Evolutionary conservation across 2,329 filamentous ascomycete genomes (phyloP).

Genomic region (Hypoxylon sp.): DNA sequence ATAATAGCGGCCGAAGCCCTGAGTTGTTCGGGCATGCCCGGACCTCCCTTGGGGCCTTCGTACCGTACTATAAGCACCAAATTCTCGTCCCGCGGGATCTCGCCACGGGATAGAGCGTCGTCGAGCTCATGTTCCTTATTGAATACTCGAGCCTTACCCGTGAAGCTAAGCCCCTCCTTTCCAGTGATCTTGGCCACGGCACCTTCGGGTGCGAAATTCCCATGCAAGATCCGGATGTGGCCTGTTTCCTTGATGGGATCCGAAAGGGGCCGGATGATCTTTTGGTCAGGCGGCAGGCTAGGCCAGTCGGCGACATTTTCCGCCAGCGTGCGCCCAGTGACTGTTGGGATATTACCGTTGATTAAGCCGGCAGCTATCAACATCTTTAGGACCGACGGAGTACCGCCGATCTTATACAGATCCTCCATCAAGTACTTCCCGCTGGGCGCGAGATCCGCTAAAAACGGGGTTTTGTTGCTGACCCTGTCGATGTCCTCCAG

Average conservation of each 20-base stretch:
- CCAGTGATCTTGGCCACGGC: slow-evolving; percentile 97
- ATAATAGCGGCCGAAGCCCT: slow-evolving; percentile 91
- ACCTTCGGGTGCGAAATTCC: slow-evolving; percentile 89
- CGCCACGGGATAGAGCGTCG: slow-evolving; percentile 76
- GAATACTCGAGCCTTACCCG: slow-evolving; percentile 85
- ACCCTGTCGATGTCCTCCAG: slow-evolving; percentile 88
- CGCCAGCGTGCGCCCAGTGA: slow-evolving; percentile 81
- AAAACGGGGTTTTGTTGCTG: slow-evolving; percentile 85
- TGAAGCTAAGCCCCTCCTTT: slow-evolving; percentile 89
- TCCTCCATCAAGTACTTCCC: slow-evolving; percentile 88
- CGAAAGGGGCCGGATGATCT: slow-evolving; percentile 83
- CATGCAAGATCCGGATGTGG: slow-evolving; percentile 88
- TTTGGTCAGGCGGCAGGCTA: slow-evolving; percentile 73
- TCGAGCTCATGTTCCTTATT: slow-evolving; percentile 88
- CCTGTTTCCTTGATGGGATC: slow-evolving; percentile 84
- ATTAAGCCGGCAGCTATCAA: slow-evolving; percentile 79
- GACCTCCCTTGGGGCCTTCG: slow-evolving; percentile 92
- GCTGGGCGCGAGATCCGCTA: slow-evolving; percentile 87
- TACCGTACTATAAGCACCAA: slow-evolving; percentile 92
- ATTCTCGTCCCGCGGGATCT: slow-evolving; percentile 81
- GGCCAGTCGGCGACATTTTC: slow-evolving; percentile 81
- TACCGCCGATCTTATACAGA: slow-evolving; percentile 81
- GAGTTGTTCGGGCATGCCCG: slow-evolving; percentile 96
- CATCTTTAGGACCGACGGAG: slow-evolving; percentile 81
- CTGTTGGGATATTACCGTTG: slow-evolving; percentile 78